Base-by-base conservation (phyloP, 78 protist genomes). In the Dictyostelium brefeldianum region DNA sequence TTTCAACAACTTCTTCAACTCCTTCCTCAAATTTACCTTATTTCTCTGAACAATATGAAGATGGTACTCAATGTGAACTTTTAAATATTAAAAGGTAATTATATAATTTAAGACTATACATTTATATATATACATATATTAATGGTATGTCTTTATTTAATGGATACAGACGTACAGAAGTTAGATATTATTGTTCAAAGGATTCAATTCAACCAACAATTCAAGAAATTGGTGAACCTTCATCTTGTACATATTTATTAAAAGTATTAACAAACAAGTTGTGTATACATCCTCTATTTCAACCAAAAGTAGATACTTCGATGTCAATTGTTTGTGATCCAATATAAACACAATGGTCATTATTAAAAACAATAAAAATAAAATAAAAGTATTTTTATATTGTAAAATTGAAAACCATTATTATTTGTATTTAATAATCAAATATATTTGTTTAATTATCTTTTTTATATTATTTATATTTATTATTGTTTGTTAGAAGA, bases 271-370 rank as follows among this genome's bases (percentile, higher is more conserved):
- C 93, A 20, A 50, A 31, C 43, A 56, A 15, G 22, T 59, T 87
- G 74, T 87, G 93, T 65, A 74, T 54, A 20, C 93, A 87, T 50
- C 84, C 93, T 64, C n/a, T 87, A 41, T 87, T 87, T 17, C 65
- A 50, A 51, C 93, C 93, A 43, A 87, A 77, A 65, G 67, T 64
- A 25, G 83, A 87, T 50, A 36, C 43, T 36, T 36, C 43, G 2
- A 36, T 36, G 43, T 36, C 43, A 36, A 36, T 36, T 36, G 43
- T 36, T 36, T 36, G 43, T 36, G 43, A 36, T 36, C 43, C 43
- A 36, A 36, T 36, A 36, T 36, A 36, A 36, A 36, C 1, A 36
- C 5, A 36, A 36, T 36, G 43, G 43, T 36, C 43, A 36, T 36
- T 36, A 3, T 36, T 36, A 2, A 36, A 3, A 36, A 3, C 43